Evolutionary conservation across 164 flowering plant genomes (phyloP).

Genomic region (Tetrastigma voinierianum): DNA sequence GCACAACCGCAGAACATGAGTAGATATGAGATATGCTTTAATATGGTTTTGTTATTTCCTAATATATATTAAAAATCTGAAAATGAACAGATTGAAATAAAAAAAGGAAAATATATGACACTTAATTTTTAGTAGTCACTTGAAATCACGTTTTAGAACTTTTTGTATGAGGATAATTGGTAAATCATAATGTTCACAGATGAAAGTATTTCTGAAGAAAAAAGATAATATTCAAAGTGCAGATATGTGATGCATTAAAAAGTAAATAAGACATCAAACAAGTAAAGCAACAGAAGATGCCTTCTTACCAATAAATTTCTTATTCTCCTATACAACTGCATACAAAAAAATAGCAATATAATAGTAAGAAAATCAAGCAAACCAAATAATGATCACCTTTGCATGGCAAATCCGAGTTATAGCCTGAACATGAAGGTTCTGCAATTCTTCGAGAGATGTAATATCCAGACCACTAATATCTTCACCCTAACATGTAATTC

Average conservation of each 20-base stretch:
- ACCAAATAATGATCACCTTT: conserved; percentile 37
- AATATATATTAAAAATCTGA: background rate
- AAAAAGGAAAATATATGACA: background rate
- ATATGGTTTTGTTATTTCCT: no score
- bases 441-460: conserved; percentile 54
- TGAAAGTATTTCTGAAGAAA: background rate
- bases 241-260: no score
- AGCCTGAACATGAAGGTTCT: conserved; percentile 67
- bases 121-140: background rate
- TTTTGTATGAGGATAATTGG: background rate
- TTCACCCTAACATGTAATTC: conserved; percentile 40
- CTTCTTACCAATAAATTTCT: no score
- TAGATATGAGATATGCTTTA: no score
- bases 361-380: background rate
- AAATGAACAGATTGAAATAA: background rate
- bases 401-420: conserved; percentile 66
- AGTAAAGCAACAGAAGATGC: background rate
- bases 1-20: no score
- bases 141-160: background rate
- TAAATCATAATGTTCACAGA: background rate
- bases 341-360: background rate
- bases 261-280: background rate
- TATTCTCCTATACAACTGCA: background rate
- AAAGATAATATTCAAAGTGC: background rate
- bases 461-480: conserved; percentile 45